Evolutionary conservation across 768 basidiomycete genomes (phyloP).

Genomic region (Podaxis rugospora): DNA sequence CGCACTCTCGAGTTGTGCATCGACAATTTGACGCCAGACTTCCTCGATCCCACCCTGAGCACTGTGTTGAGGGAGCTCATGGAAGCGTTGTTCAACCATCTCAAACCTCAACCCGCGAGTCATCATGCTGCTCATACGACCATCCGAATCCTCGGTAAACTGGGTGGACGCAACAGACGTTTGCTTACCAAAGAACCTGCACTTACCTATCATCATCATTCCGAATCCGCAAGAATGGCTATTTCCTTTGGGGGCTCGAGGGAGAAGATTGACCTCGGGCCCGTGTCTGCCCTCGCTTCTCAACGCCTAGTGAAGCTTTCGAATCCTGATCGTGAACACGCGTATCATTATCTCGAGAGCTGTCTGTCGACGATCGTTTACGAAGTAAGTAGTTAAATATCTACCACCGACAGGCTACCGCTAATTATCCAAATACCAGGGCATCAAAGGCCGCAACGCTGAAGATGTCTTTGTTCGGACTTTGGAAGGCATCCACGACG

Average conservation of each 20-base stretch:
- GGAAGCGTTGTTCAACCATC: constrained; percentile 87
- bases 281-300: constrained; percentile 62
- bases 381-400: constrained; percentile 46
- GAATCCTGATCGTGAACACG: constrained; percentile 48
- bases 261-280: constrained; percentile 61
- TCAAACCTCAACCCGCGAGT: constrained; percentile 85
- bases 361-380: constrained; percentile 67
- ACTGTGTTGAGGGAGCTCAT: constrained; percentile 91
- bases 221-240: constrained; percentile 63
- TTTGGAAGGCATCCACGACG: constrained; percentile 77
- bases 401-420: not conserved
- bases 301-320: constrained; percentile 52
- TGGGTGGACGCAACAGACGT: constrained; percentile 91
- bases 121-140: constrained; percentile 92
- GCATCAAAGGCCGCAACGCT: constrained; percentile 64
- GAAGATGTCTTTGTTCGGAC: constrained; percentile 68
- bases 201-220: constrained; percentile 65
- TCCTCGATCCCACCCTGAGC: constrained; percentile 92
- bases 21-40: constrained; percentile 96
- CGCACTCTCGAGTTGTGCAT: constrained; percentile 98
- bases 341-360: constrained; percentile 68
- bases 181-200: constrained; percentile 77
- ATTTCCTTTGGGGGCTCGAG: constrained; percentile 70
- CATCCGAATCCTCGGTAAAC: constrained; percentile 92
- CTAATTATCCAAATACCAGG: constrained; percentile 36